Percentiles rank a stretch among this genome's conserved stretches.
Evolutionary conservation across 345 rosid genomes (phyloP).

Genomic region (Syzygium aromaticum): DNA sequence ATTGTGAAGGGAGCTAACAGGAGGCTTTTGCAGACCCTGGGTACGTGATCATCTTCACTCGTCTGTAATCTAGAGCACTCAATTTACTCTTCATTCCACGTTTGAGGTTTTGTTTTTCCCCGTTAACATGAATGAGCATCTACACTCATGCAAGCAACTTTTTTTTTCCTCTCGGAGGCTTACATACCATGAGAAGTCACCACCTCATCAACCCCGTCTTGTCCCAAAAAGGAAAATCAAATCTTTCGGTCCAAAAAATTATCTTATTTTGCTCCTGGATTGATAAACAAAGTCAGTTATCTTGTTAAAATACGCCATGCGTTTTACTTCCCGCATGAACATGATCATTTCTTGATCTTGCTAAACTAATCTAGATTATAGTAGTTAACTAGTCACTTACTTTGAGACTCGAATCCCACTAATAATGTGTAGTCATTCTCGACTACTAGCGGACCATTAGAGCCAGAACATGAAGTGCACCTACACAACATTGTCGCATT

Average conservation of each 20-base stretch:
- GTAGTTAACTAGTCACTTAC: background rate
- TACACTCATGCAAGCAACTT: background rate
- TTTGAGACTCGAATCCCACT: background rate
- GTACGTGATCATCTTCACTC: slow-evolving; percentile 2
- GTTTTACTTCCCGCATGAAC: background rate
- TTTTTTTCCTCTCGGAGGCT: background rate
- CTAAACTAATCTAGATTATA: background rate
- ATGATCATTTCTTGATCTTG: background rate
- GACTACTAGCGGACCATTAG: background rate
- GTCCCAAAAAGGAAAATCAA: background rate
- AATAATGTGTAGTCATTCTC: background rate
- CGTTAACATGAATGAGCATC: background rate
- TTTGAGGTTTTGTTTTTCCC: background rate
- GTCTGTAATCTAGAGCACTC: background rate
- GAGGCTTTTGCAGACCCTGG: slow-evolving; percentile 28
- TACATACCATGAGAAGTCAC: background rate
- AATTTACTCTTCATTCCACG: background rate
- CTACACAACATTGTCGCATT: background rate
- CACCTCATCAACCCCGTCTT: background rate
- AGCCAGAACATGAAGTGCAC: background rate
- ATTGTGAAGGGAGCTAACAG: slow-evolving; percentile 32
- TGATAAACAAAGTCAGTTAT: background rate
- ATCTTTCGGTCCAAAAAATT: background rate
- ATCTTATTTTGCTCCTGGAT: too few relatives aligned
- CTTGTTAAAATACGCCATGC: background rate